These are phyloP conservation scores for Phaeomoniella chlamydospora DNA, from an alignment of 2,329 filamentous ascomycete species.

Conservation along the genomic window DNA sequence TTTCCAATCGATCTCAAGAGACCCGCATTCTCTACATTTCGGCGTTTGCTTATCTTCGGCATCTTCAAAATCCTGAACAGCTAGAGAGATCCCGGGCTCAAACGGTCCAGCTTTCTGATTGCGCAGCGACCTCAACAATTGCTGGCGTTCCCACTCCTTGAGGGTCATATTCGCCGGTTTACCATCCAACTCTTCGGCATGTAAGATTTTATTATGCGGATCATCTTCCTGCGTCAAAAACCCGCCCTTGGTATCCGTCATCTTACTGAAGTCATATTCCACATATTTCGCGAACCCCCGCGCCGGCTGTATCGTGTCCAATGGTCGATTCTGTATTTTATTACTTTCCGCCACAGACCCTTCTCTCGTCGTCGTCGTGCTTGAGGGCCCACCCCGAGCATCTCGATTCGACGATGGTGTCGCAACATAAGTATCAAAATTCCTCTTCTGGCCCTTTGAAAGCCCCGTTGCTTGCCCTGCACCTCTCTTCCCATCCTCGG, in stretches of 20 bases:
- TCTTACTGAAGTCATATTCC: constrained; percentile 94
- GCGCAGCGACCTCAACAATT: constrained; percentile 57
- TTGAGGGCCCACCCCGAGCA: constrained; percentile 39
- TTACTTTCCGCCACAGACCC: constrained; percentile 2
- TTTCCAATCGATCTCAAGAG: constrained; percentile 81
- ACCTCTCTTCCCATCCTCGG: constrained; percentile 38
- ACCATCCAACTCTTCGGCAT: constrained; percentile 40
- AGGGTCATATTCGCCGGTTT: constrained; percentile 81
- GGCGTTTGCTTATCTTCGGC: constrained; percentile 52
- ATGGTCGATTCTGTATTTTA: constrained; percentile 17
- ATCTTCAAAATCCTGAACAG: constrained; percentile 25
- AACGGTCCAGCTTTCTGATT: constrained; percentile 67
- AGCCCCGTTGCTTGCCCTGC: constrained; percentile 13
- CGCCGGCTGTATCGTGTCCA: constrained; percentile 52
- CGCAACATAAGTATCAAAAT: constrained; percentile 48
- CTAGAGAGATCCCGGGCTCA: constrained; percentile 64
- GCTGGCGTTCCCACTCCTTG: constrained; percentile 79
- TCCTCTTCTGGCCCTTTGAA: constrained; percentile 54
- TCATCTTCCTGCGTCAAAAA: constrained; percentile 88
- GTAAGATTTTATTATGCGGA: constrained; percentile 68
- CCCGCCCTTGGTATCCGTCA: constrained; percentile 95
- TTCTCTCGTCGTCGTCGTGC: constrained; percentile 16
- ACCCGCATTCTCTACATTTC: constrained; percentile 70
- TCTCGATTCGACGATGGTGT: constrained; percentile 52
- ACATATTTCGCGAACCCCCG: constrained; percentile 88